These are phyloP conservation scores for Hysterium pulicare DNA, from an alignment of 2,329 filamentous ascomycete genomes.

Conservation along the genomic window DNA sequence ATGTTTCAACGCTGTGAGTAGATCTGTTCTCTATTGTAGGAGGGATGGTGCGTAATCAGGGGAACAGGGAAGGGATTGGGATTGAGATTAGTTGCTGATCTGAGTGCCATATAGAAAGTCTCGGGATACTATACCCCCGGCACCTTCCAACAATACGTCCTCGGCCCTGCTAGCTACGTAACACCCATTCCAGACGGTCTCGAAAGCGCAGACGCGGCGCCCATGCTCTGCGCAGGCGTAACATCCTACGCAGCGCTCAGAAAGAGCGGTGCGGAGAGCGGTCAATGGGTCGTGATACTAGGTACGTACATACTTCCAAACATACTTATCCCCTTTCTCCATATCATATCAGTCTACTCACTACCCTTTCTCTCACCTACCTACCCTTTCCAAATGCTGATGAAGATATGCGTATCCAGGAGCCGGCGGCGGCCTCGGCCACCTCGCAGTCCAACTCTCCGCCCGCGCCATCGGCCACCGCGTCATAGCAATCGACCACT, in stretches of 20 bases:
- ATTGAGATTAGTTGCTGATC: background rate
- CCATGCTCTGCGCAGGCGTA: slow-evolving; percentile 65
- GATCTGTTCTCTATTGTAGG: background rate
- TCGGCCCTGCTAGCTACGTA: slow-evolving; percentile 64
- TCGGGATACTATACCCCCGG: slow-evolving; percentile 67
- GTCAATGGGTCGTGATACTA: slow-evolving; percentile 58
- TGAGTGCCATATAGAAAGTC: slow-evolving; percentile 46
- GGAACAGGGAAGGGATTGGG: background rate
- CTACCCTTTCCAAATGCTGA: too few relatives aligned
- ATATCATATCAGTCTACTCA: background rate
- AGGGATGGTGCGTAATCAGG: background rate
- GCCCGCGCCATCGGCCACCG: slow-evolving; percentile 59
- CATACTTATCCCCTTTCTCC: slow-evolving; percentile 17
- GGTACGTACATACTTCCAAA: slow-evolving; percentile 13
- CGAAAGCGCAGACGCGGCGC: slow-evolving; percentile 59
- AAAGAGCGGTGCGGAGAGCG: slow-evolving; percentile 57
- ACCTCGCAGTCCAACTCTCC: slow-evolving; percentile 61
- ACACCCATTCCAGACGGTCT: slow-evolving; percentile 65
- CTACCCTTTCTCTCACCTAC: background rate
- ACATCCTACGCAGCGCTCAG: slow-evolving; percentile 65
- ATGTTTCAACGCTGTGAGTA: slow-evolving; percentile 51
- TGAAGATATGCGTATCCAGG: slow-evolving; percentile 40
- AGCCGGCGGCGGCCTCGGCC: slow-evolving; percentile 63
- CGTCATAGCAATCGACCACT: slow-evolving; percentile 64
- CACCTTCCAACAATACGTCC: slow-evolving; percentile 69